Evolutionary conservation across 2,329 filamentous ascomycete genomes (phyloP).

Genomic region (Ceratocystis lukuohia): DNA sequence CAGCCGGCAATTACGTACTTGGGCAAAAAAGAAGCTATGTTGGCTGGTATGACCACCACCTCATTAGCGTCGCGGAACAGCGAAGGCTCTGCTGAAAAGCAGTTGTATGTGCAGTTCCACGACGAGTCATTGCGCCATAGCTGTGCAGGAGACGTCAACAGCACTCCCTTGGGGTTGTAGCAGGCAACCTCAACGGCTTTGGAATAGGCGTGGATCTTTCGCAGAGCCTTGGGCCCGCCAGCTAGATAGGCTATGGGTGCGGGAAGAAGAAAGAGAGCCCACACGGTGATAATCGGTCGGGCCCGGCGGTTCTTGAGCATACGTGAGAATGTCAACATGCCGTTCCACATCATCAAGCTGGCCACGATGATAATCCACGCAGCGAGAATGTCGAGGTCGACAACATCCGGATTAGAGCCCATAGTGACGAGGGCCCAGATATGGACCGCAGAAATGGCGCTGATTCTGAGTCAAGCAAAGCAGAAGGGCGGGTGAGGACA

Average conservation of each 20-base stretch:
- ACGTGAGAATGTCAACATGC: constrained; percentile 17
- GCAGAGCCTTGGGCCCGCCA: constrained; percentile 16
- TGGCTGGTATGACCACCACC: constrained; percentile 15
- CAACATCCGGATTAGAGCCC: constrained; percentile 11
- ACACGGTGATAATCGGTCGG: constrained; percentile 16
- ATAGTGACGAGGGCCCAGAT: constrained; percentile 16
- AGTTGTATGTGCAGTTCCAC: constrained; percentile 19
- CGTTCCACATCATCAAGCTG: constrained; percentile 18
- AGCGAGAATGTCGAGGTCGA: constrained; percentile 17
- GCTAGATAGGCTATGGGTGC: constrained; percentile 18
- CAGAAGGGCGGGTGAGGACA: not conserved
- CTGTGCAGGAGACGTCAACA: constrained; percentile 15
- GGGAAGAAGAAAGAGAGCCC: constrained; percentile 17
- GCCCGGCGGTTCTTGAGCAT: constrained; percentile 18
- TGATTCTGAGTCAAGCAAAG: not conserved
- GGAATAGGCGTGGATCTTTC: constrained; percentile 16
- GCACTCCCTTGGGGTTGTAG: constrained; percentile 12
- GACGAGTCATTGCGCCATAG: constrained; percentile 19
- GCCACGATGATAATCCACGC: constrained; percentile 17
- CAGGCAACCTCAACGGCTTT: constrained; percentile 17
- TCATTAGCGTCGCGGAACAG: constrained; percentile 15
- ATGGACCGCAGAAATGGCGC: constrained; percentile 15
- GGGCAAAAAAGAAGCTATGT: constrained; percentile 16
- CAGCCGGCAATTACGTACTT: constrained; percentile 18
- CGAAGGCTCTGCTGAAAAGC: constrained; percentile 13